phyloP scores from a whole-genome alignment of 306 rosid species.

The Chamaecrista fasciculata region DNA sequence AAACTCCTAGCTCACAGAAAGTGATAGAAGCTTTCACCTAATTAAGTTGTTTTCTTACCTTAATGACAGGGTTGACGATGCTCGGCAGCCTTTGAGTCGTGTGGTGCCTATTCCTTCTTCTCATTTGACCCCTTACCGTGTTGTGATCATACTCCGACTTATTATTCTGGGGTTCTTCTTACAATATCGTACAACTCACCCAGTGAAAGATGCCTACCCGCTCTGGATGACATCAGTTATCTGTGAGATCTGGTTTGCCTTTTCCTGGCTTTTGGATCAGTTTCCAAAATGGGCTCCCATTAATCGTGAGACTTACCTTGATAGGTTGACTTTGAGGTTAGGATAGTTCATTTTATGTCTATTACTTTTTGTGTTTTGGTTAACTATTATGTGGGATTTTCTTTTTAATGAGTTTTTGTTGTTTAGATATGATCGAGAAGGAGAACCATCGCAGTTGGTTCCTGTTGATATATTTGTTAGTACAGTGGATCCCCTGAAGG shows the following conservation, averaged over 20 bases:
- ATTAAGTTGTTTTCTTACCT: not conserved
- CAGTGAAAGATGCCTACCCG: constrained; percentile 90
- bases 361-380: constrained; percentile 9
- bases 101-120: constrained; percentile 86
- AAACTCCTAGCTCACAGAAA: not conserved
- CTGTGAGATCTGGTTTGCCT: constrained; percentile 99
- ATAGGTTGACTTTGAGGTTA: constrained; percentile 84
- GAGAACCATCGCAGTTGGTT: constrained; percentile 93
- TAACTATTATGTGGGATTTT: constrained; percentile 2
- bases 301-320: constrained; percentile 95
- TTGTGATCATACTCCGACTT: constrained; percentile 84
- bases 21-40: constrained; percentile 16
- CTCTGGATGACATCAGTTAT: constrained; percentile 93
- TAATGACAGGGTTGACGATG: constrained; percentile 87
- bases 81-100: constrained; percentile 93
- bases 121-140: constrained; percentile 90
- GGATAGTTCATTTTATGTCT: constrained; percentile 18
- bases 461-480: constrained; percentile 93
- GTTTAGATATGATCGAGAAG: constrained; percentile 89
- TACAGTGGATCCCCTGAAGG: constrained; percentile 99
- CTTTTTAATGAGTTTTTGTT: constrained; percentile 27
- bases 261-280: constrained; percentile 98
- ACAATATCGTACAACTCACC: constrained; percentile 96
- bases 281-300: constrained; percentile 95
- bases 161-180: constrained; percentile 92